Conservation (phyloP, 306 rosid genomes). For the Cucumis melo region DNA sequence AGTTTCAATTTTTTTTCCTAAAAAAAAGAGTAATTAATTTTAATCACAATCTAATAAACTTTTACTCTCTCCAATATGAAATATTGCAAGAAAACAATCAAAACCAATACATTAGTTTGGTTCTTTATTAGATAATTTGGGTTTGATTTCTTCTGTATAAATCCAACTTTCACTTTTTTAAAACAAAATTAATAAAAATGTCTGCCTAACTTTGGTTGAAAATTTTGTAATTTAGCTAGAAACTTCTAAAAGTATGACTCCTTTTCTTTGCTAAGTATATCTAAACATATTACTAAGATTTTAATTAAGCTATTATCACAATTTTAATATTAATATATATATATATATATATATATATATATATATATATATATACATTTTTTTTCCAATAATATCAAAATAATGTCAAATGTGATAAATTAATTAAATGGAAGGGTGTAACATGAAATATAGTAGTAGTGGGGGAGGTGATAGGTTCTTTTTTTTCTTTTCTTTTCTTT, state of each 20-base stretch:
- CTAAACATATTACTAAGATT: background rate
- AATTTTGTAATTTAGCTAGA: background rate
- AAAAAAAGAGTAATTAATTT: no score
- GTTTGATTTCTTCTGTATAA: no score
- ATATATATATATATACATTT: background rate
- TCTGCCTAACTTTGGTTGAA: background rate
- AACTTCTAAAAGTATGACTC: background rate
- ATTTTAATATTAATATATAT: no score
- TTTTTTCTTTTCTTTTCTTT: background rate
- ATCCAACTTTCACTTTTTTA: no score
- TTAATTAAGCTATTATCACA: background rate
- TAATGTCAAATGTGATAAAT: background rate
- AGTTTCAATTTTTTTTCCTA: no score
- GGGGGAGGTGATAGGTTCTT: conserved; percentile 1
- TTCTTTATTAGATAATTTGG: no score
- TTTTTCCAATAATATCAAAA: background rate
- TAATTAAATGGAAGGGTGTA: background rate
- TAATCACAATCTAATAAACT: no score
- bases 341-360: background rate
- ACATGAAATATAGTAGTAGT: background rate
- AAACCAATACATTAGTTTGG: no score
- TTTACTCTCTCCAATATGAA: no score
- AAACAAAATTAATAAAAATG: no score
- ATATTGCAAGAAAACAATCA: no score
- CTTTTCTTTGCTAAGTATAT: no score